phyloP scores from a whole-genome alignment of 2,329 filamentous ascomycete genomes.

The Oidium heveae region DNA sequence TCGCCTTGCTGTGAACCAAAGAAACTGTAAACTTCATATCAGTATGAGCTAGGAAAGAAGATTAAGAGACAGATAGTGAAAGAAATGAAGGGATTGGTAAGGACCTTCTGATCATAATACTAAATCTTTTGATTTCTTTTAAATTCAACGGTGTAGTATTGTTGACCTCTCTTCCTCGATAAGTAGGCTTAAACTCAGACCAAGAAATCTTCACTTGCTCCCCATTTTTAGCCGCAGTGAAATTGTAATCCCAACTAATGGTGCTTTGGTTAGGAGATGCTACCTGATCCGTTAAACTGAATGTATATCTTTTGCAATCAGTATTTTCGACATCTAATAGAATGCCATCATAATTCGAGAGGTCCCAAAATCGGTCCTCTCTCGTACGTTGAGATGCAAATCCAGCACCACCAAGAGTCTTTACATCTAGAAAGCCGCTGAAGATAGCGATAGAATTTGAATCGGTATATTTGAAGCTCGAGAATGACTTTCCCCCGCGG shows the following conservation, averaged over 20 bases:
- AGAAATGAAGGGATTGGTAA: slow-evolving; percentile 5
- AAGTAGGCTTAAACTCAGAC: slow-evolving; percentile 42
- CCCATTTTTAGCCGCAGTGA: slow-evolving; percentile 17
- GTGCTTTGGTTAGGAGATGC: slow-evolving; percentile 33
- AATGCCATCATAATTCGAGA: slow-evolving; percentile 36
- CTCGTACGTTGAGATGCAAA: slow-evolving; percentile 55
- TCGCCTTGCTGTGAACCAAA: slow-evolving; percentile 48
- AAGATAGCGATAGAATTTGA: slow-evolving; percentile 23
- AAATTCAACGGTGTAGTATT: slow-evolving; percentile 34
- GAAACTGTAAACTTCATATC: slow-evolving; percentile 24
- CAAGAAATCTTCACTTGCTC: slow-evolving; percentile 31
- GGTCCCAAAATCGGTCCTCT: slow-evolving; percentile 33
- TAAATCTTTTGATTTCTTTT: slow-evolving; percentile 36
- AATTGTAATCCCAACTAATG: slow-evolving; percentile 51
- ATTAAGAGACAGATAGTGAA: too few species aligned
- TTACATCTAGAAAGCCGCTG: slow-evolving; percentile 45
- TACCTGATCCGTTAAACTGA: slow-evolving; percentile 49
- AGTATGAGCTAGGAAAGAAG: background rate
- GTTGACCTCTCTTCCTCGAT: slow-evolving; percentile 38
- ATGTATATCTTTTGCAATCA: slow-evolving; percentile 44
- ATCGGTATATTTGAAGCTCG: slow-evolving; percentile 18
- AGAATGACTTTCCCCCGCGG: slow-evolving; percentile 43
- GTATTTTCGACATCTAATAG: slow-evolving; percentile 24
- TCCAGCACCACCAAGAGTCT: slow-evolving; percentile 51
- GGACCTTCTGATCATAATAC: slow-evolving; percentile 63